Evolutionary conservation across 441 rosid species (phyloP).

Genomic region (Mallotus repandus): DNA sequence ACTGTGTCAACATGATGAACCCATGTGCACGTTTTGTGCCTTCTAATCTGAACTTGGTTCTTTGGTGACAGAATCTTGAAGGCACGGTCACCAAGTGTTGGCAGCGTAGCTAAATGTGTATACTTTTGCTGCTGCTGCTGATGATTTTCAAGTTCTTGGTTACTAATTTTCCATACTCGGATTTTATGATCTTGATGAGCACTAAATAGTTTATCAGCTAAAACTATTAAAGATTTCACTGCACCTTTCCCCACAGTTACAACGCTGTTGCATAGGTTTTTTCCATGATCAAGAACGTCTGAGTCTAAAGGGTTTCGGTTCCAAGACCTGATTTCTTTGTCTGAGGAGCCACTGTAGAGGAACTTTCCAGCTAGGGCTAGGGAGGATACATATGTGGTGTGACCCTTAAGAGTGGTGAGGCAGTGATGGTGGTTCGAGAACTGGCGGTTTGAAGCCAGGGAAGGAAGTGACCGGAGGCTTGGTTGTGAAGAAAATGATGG

Average conservation of each 20-base stretch:
- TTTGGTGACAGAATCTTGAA: conserved; percentile 53
- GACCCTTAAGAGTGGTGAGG: conserved; percentile 63
- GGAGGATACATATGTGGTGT: conserved; percentile 61
- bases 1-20: conserved; percentile 84
- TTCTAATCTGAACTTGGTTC: conserved; percentile 64
- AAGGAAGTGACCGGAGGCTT: conserved; percentile 47
- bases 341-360: conserved; percentile 67
- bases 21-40: conserved; percentile 79
- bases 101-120: conserved; percentile 71
- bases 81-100: conserved; percentile 77
- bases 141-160: conserved; percentile 36
- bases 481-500: conserved; percentile 33
- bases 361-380: conserved; percentile 57
- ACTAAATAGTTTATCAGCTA: conserved; percentile 70
- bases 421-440: conserved; percentile 37
- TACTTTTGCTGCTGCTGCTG: conserved; percentile 43
- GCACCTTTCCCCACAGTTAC: conserved; percentile 62
- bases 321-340: conserved; percentile 69
- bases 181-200: conserved; percentile 97
- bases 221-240: conserved; percentile 68
- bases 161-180: conserved; percentile 78
- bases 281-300: conserved; percentile 34
- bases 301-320: conserved; percentile 35
- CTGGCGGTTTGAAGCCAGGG: conserved; percentile 35
- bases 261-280: conserved; percentile 29